Evolutionary conservation across 805 yeast species (phyloP).

Genomic region (Metschnikowia lachancei): DNA sequence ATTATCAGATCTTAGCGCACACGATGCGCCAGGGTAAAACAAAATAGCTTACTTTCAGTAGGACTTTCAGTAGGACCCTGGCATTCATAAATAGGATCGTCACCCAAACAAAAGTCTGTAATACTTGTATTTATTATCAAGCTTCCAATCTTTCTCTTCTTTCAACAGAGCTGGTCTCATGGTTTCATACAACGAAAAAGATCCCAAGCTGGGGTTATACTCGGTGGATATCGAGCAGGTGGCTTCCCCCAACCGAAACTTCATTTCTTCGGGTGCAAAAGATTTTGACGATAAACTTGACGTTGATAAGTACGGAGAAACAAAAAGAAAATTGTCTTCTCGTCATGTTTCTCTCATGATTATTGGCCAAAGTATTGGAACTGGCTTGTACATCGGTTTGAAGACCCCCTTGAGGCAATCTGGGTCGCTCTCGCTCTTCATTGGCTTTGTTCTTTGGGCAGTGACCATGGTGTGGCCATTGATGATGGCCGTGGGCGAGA

Average conservation of each 20-base stretch:
- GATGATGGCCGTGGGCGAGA: conserved; percentile 38
- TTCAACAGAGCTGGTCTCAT: conserved; percentile 8
- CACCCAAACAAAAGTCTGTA: too few relatives aligned
- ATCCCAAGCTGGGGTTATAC: conserved; percentile 6
- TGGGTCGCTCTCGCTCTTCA: conserved; percentile 35
- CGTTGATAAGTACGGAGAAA: conserved; percentile 28
- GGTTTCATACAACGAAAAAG: conserved; percentile 3
- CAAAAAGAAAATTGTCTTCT: conserved; percentile 28
- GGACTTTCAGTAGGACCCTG: too few relatives aligned
- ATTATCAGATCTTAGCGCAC: too few relatives aligned
- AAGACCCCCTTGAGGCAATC: conserved; percentile 30
- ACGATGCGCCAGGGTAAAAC: too few relatives aligned
- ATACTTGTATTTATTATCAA: too few relatives aligned
- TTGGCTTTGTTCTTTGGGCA: conserved; percentile 33
- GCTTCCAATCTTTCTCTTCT: too few relatives aligned
- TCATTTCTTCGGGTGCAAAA: conserved; percentile 10
- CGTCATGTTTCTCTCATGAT: conserved; percentile 37
- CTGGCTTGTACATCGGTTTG: conserved; percentile 36
- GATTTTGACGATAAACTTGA: conserved; percentile 32
- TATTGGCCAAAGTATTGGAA: conserved; percentile 36
- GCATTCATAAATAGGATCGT: too few relatives aligned
- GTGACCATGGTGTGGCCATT: conserved; percentile 33
- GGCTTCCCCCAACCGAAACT: conserved; percentile 11
- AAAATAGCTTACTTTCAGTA: too few relatives aligned
- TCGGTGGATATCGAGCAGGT: conserved; percentile 17